These are phyloP conservation scores for Fragaria nilgerrensis DNA, from an alignment of 306 rosid genomes.

Conservation along the genomic window DNA sequence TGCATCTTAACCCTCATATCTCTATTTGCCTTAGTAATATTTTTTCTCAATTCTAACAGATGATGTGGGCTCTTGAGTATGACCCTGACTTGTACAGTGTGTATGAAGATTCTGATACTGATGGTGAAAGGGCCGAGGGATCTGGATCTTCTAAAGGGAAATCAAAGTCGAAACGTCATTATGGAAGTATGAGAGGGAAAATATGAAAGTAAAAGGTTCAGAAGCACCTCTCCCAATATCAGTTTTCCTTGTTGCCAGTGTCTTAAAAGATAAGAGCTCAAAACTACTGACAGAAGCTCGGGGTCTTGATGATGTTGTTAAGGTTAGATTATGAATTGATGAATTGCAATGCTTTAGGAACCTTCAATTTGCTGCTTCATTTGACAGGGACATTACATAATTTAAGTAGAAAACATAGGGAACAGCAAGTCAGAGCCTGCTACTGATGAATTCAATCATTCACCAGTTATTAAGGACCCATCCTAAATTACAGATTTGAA, in stretches of 20 bases:
- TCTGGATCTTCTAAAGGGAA: conserved; percentile 46
- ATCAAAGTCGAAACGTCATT: conserved; percentile 71
- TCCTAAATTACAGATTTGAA: neutral
- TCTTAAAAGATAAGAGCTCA: conserved; percentile 85
- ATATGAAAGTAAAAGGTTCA: conserved; percentile 62
- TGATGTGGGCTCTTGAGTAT: conserved; percentile 99
- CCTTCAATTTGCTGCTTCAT: neutral
- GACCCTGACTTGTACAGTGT: conserved; percentile 67
- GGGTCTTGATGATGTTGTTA: conserved; percentile 92
- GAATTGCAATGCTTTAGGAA: conserved; percentile 19
- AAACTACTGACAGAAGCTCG: conserved; percentile 83
- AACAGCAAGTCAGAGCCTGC: neutral
- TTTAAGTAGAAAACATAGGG: conserved; percentile 3
- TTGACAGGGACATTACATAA: neutral
- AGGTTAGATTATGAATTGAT: conserved; percentile 54
- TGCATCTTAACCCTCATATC: neutral
- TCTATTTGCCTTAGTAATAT: neutral
- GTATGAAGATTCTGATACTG: conserved; percentile 64
- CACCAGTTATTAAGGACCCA: neutral
- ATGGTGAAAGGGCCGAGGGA: conserved; percentile 43
- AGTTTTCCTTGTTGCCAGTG: conserved; percentile 94
- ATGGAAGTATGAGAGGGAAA: conserved; percentile 84
- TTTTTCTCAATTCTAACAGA: conserved; percentile 45
- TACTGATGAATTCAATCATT: neutral
- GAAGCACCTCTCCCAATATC: conserved; percentile 88